A percentile compares a stretch with the other conserved stretches of the same genome.
Evolutionary conservation across 2,329 filamentous ascomycete genomes (phyloP).

Genomic region (Colletotrichum chlorophyti): DNA sequence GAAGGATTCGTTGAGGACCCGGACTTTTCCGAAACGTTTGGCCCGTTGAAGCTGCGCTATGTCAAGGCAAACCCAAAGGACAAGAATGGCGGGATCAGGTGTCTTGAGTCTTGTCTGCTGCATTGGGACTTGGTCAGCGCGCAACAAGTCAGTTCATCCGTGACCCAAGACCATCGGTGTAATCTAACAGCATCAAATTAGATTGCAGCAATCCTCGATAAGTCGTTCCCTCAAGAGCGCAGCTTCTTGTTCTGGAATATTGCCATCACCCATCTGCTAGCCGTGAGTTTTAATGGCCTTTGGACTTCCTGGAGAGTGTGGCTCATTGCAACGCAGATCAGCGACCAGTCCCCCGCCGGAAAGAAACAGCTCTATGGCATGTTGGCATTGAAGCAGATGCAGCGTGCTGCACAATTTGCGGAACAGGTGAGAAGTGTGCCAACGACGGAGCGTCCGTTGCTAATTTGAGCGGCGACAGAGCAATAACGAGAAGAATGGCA

Average conservation of each 20-base stretch:
- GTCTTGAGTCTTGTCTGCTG: slow-evolving; percentile 59
- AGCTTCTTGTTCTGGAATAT: slow-evolving; percentile 63
- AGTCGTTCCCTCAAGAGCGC: slow-evolving; percentile 55
- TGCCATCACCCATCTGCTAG: slow-evolving; percentile 57
- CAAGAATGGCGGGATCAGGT: slow-evolving; percentile 47
- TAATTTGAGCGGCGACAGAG: not conserved
- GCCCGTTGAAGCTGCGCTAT: slow-evolving; percentile 54
- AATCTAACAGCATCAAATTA: slow-evolving; percentile 33
- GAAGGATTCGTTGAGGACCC: slow-evolving; percentile 43
- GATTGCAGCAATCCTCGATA: slow-evolving; percentile 62
- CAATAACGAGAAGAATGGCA: not conserved
- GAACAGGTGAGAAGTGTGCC: slow-evolving; percentile 46
- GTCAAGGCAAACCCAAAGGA: slow-evolving; percentile 61
- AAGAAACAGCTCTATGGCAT: slow-evolving; percentile 60
- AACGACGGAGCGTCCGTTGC: too few relatives aligned
- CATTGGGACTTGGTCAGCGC: slow-evolving; percentile 63
- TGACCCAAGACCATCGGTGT: not conserved
- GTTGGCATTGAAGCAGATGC: slow-evolving; percentile 57
- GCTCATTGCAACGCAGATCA: slow-evolving; percentile 42
- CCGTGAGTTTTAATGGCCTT: slow-evolving; percentile 46
- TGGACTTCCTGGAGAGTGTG: too few relatives aligned
- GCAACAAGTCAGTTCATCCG: slow-evolving; percentile 54
- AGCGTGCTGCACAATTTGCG: slow-evolving; percentile 53
- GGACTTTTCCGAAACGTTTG: slow-evolving; percentile 55
- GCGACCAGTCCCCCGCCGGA: slow-evolving; percentile 51